Conservation (phyloP, 345 rosid genomes). For the Eutrema heterophyllum region DNA sequence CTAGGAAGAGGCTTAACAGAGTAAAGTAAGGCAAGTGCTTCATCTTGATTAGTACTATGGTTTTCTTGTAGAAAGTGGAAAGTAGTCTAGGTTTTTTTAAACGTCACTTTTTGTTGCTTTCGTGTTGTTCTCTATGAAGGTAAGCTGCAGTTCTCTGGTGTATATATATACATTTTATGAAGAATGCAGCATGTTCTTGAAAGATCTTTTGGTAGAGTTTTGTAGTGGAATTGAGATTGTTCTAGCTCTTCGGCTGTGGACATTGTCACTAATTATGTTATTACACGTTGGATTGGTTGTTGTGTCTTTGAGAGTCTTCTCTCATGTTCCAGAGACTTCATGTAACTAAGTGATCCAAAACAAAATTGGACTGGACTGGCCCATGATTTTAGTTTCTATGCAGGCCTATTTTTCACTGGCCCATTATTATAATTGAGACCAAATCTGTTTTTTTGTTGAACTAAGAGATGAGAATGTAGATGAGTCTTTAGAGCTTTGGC, state of each 20-base stretch:
- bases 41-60: constrained; percentile 11
- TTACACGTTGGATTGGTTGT: constrained; percentile 17
- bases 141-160: neutral
- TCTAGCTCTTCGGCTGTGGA: constrained; percentile 24
- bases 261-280: neutral
- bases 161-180: neutral
- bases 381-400: constrained; percentile 5
- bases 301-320: constrained; percentile 16
- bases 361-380: neutral
- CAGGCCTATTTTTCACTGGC: constrained; percentile 2
- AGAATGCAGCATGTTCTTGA: constrained; percentile 30
- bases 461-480: constrained; percentile 6
- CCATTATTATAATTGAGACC: neutral
- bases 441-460: neutral
- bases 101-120: neutral
- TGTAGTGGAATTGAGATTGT: constrained; percentile 26
- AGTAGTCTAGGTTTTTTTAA: neutral
- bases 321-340: constrained; percentile 31
- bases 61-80: neutral
- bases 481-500: constrained; percentile 13
- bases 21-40: neutral
- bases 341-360: neutral
- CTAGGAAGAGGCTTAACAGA: constrained; percentile 17
- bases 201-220: constrained; percentile 15
- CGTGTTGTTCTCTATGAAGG: neutral